phyloP scores from a whole-genome alignment of 1,284 basidiomycete genomes.

The Sanghuangporus sanghuang region DNA sequence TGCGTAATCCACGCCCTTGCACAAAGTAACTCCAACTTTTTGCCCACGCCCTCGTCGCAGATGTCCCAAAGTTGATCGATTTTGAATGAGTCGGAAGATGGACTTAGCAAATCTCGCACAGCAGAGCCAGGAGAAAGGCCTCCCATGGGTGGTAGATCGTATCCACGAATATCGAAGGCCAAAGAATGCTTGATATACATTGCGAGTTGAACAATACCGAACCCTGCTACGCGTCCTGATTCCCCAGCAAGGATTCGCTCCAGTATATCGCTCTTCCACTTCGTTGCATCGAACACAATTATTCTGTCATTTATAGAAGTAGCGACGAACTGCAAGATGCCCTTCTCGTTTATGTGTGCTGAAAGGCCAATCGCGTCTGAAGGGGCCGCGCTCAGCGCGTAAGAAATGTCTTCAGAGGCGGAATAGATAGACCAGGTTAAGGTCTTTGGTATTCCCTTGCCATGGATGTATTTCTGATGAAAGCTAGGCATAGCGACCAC shows the following conservation, averaged over 20 bases:
- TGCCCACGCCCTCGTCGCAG: constrained; percentile 5
- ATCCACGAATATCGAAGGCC: constrained; percentile 23
- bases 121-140: constrained; percentile 25
- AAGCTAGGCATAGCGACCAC: not conserved
- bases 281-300: not conserved
- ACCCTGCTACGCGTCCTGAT: constrained; percentile 25
- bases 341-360: not conserved
- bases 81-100: constrained; percentile 16
- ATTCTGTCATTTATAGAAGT: not conserved
- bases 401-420: not conserved
- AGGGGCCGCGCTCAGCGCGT: not conserved
- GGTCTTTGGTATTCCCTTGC: not conserved
- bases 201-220: constrained; percentile 28
- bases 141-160: constrained; percentile 28
- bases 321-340: constrained; percentile 1
- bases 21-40: constrained; percentile 22
- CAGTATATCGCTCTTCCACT: not conserved
- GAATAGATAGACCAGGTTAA: not conserved
- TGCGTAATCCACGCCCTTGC: constrained; percentile 35
- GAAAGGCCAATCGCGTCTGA: not conserved
- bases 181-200: constrained; percentile 26
- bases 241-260: not conserved
- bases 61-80: constrained; percentile 29
- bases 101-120: constrained; percentile 19
- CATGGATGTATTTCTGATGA: not conserved